Evolutionary conservation across 768 basidiomycete genomes (phyloP), one percentile per base, ranked within the genome.

Genomic region (Leucosporidium yakuticum): DNA sequence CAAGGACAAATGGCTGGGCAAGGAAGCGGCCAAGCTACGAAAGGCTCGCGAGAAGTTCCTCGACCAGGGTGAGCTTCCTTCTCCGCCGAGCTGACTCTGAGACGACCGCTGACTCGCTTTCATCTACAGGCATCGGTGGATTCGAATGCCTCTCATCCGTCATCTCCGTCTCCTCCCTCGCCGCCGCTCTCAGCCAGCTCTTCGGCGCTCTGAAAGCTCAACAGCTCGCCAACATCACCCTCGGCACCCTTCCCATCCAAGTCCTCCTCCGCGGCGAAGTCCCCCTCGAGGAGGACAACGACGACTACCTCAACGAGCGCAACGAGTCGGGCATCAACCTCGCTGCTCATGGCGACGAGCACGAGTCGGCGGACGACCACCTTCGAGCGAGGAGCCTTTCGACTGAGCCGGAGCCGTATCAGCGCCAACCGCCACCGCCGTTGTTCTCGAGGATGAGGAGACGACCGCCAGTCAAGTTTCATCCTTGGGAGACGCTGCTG

Each of bases 401-500:
- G 4, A 65, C 69, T 6, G 58, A 27, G n/a, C 31, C 34, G 50
- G 54, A 54, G 29, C 27, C 53, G 53, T 25, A 17, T 25, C 27
- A 49, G 27, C 31, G 34, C 15, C 25, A 34, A 21, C 29, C 29
- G 21, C 48, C 66, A 23, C 56, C 67, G n/a, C 70, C 69, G n/a
- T 49, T 68, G 27, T 68, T 71, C 31, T 71, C 60, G 76, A 83
- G 34, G 81, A 83, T 39, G 79, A 81, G 71, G 2, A 60, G 60
- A 20, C 50, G 67, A 1, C 67, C 71, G 3, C 49, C 56, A 9
- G 68, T 68, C 14, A 60, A 50, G 23, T 82, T 97, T 29, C 82
- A 85, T 21, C 94, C 95, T 8, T 98, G 95, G 95, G 96, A 96
- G 76, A 88, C 90, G 27, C 77, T 98, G 21, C 79, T 98, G 9